A percentile compares a stretch with the other conserved stretches of the same genome.
Evolutionary conservation across 2,329 filamentous ascomycete genomes (phyloP).

Genomic region (Chaetomiaceae sp.): DNA sequence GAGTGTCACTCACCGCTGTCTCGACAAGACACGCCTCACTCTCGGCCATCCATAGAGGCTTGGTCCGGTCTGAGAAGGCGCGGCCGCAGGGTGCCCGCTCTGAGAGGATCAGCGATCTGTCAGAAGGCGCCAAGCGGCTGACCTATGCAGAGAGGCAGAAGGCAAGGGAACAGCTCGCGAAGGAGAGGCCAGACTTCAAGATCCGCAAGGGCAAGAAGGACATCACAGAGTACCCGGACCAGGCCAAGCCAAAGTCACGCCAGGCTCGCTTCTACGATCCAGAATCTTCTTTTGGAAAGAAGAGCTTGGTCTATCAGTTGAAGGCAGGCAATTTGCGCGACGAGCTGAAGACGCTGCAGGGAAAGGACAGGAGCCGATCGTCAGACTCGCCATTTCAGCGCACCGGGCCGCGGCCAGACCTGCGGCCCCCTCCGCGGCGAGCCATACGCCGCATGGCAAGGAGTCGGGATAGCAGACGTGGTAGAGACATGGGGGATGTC

Average conservation of each 20-base stretch:
- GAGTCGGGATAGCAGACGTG: background rate
- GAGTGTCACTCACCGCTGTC: constrained; percentile 10
- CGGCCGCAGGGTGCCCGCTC: constrained; percentile 31
- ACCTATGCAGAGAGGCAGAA: constrained; percentile 29
- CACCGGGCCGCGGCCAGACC: constrained; percentile 4
- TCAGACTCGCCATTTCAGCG: constrained; percentile 6
- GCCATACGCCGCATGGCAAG: background rate
- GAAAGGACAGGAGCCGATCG: background rate
- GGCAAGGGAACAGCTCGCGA: constrained; percentile 25
- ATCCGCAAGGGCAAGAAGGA: constrained; percentile 50
- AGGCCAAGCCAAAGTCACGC: constrained; percentile 42
- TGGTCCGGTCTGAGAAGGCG: constrained; percentile 44
- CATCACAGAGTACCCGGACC: constrained; percentile 40
- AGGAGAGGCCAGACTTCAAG: constrained; percentile 30
- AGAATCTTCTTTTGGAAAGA: constrained; percentile 47
- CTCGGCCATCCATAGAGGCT: constrained; percentile 65
- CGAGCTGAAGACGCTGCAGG: constrained; percentile 25
- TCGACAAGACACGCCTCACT: constrained; percentile 50
- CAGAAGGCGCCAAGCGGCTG: constrained; percentile 24
- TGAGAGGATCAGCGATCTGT: background rate
- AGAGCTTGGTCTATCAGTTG: constrained; percentile 52
- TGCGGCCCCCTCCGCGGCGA: background rate
- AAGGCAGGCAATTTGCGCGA: constrained; percentile 43
- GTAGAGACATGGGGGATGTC: background rate
- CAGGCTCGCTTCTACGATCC: constrained; percentile 51